These are phyloP conservation scores for Solanum virginianum DNA, from an alignment of 257 asterid species.

Conservation along the genomic window DNA sequence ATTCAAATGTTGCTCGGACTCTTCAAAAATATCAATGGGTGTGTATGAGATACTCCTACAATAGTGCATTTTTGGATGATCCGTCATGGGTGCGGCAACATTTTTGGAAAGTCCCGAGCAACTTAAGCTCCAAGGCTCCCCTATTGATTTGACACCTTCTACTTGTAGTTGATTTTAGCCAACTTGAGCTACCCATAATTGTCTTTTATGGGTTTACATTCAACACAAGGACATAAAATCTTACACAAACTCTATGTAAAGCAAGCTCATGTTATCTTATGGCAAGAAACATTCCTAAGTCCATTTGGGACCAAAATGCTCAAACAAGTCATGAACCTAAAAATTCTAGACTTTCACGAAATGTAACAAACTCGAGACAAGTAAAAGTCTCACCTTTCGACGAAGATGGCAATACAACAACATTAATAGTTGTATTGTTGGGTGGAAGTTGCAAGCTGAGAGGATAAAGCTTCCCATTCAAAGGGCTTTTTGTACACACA, in stretches of 20 bases:
- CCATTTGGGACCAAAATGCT: background rate
- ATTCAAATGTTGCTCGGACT: background rate
- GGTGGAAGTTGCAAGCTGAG: slow-evolving; percentile 96
- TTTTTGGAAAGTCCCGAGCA: background rate
- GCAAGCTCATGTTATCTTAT: background rate
- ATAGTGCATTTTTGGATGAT: background rate
- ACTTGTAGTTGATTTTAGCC: background rate
- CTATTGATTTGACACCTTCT: background rate
- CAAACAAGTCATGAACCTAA: background rate
- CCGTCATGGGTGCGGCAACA: background rate
- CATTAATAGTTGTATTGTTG: slow-evolving; percentile 59
- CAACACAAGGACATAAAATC: background rate
- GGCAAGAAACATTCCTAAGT: background rate
- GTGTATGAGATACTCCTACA: background rate
- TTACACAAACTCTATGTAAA: background rate
- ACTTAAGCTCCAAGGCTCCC: background rate
- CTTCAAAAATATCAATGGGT: background rate
- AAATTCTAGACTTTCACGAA: background rate
- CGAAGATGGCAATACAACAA: slow-evolving; percentile 53
- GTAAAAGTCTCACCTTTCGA: slow-evolving; percentile 31
- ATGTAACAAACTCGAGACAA: background rate
- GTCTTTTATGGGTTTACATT: background rate
- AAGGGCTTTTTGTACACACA: slow-evolving; percentile 65
- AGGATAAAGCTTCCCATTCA: slow-evolving; percentile 79
- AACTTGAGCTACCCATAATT: background rate